A percentile compares a stretch with the other conserved stretches of the same genome.
Evolutionary conservation across 495 filamentous ascomycete species (phyloP).

Genomic region (Recurvomyces mirabilis): DNA sequence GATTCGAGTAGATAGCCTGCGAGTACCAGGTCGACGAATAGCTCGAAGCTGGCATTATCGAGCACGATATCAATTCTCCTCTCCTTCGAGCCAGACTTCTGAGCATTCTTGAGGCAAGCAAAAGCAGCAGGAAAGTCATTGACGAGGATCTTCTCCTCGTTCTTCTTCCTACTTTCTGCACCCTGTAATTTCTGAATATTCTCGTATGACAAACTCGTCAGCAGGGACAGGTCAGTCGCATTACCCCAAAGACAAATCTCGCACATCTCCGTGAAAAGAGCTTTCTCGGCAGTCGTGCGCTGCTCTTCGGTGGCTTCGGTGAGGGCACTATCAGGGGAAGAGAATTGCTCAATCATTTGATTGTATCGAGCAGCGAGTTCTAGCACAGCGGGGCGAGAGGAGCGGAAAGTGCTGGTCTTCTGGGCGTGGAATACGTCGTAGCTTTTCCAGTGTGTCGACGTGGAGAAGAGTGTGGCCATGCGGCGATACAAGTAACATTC

Average conservation of each 20-base stretch:
- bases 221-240: slow-evolving; percentile 84
- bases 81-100: slow-evolving; percentile 39
- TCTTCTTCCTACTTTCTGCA: slow-evolving; percentile 65
- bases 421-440: slow-evolving; percentile 89
- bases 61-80: slow-evolving; percentile 82
- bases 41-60: slow-evolving; percentile 93
- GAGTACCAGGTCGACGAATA: slow-evolving; percentile 86
- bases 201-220: slow-evolving; percentile 83
- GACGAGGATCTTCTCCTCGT: slow-evolving; percentile 78
- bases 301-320: slow-evolving; percentile 34
- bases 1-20: slow-evolving; percentile 76
- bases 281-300: slow-evolving; percentile 55
- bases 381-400: slow-evolving; percentile 80
- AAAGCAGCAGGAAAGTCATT: slow-evolving; percentile 74
- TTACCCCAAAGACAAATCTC: slow-evolving; percentile 98
- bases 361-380: slow-evolving; percentile 73
- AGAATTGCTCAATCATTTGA: slow-evolving; percentile 48
- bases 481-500: slow-evolving; percentile 95
- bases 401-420: slow-evolving; percentile 87
- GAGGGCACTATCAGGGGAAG: slow-evolving; percentile 32
- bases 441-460: slow-evolving; percentile 73
- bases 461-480: slow-evolving; percentile 60
- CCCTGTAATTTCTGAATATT: slow-evolving; percentile 95
- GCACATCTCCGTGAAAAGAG: slow-evolving; percentile 85
- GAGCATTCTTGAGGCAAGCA: slow-evolving; percentile 50